A percentile compares a stretch with the other conserved stretches of the same genome.
phyloP scores from a whole-genome alignment of 2,329 filamentous ascomycete species.

The Penicillium rolfsii region DNA sequence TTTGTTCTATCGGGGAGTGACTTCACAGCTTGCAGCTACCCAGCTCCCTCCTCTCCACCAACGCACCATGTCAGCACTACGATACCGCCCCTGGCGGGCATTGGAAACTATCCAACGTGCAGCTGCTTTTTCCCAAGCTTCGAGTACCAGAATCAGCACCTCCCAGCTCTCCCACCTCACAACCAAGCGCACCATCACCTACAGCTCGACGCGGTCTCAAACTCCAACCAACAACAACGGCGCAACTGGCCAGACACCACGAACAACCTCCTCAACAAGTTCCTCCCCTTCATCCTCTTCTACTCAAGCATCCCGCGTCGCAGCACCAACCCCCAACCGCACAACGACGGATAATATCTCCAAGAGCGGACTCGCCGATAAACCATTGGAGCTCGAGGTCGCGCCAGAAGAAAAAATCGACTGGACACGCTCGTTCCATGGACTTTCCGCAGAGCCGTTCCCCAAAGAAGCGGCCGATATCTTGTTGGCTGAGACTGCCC shows the following conservation, averaged over 20 bases:
- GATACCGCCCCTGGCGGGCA: slow-evolving; percentile 26
- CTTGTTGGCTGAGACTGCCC: slow-evolving; percentile 67
- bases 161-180: slow-evolving; percentile 14
- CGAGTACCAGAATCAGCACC: slow-evolving; percentile 15
- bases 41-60: slow-evolving; percentile 9
- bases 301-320: slow-evolving; percentile 19
- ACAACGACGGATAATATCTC: slow-evolving; percentile 43
- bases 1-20: slow-evolving; percentile 2
- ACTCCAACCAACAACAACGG: slow-evolving; percentile 12
- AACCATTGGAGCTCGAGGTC: slow-evolving; percentile 37
- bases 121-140: slow-evolving; percentile 16
- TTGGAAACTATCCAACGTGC: slow-evolving; percentile 24
- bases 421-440: slow-evolving; percentile 84
- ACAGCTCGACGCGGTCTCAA: slow-evolving; percentile 22
- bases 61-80: slow-evolving; percentile 31
- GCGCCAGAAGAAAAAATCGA: slow-evolving; percentile 59
- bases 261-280: neutral
- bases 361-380: slow-evolving; percentile 44
- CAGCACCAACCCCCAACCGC: slow-evolving; percentile 32
- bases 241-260: slow-evolving; percentile 12
- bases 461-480: slow-evolving; percentile 68
- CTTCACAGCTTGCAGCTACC: slow-evolving; percentile 15
- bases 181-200: slow-evolving; percentile 22
- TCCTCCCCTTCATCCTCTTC: slow-evolving; percentile 19
- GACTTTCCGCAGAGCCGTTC: slow-evolving; percentile 73